These are phyloP conservation scores for Phytophthora brassicae DNA, from an alignment of 352 stramenopile genomes.

Conservation along the genomic window DNA sequence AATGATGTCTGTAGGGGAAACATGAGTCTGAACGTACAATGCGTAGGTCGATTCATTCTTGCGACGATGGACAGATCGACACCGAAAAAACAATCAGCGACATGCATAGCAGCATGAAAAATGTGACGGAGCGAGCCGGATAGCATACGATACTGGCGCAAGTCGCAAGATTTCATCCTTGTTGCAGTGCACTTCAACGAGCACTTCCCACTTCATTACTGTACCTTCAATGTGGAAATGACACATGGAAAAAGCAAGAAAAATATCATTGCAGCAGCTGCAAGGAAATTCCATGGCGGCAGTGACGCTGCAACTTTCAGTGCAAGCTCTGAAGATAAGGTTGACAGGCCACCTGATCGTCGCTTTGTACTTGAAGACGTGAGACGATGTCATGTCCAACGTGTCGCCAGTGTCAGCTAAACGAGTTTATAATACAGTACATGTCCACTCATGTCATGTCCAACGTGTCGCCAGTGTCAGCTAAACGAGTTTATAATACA, in stretches of 20 bases:
- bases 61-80: no score
- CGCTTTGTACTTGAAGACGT: conserved; percentile 12
- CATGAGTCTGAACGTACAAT: no score
- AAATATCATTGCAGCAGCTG: conserved; percentile 22
- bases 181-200: conserved; percentile 30
- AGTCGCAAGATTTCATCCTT: conserved; percentile 17
- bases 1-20: no score
- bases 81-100: no score
- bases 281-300: conserved; percentile 3
- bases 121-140: conserved; percentile 27
- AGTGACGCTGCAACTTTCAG: neutral
- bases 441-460: no score
- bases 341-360: conserved; percentile 6
- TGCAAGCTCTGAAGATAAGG: no score
- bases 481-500: no score
- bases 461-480: conserved; percentile 19
- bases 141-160: conserved; percentile 24
- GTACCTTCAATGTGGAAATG: conserved; percentile 17
- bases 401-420: conserved; percentile 20
- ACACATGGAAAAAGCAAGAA: conserved; percentile 3
- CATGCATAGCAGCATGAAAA: no score
- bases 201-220: conserved; percentile 14
- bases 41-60: no score
- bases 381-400: neutral
- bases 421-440: no score